Evolutionary conservation across 495 filamentous ascomycete genomes (phyloP).

Genomic region (Articulospora tetracladia): DNA sequence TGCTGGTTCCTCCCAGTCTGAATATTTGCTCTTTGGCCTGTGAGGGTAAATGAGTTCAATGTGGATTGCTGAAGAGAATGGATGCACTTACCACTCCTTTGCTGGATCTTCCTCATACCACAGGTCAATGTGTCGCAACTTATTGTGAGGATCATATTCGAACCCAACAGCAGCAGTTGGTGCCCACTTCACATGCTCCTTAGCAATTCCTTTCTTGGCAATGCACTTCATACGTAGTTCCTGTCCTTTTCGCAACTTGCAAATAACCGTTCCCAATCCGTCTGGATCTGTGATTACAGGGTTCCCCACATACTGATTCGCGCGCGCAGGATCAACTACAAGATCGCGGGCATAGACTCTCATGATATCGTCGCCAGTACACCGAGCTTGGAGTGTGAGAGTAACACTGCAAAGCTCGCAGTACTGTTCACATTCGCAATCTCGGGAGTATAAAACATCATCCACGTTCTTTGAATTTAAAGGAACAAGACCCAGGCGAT

Average conservation of each 20-base stretch:
- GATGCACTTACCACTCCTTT: conserved; percentile 76
- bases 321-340: conserved; percentile 54
- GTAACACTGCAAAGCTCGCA: conserved; percentile 87
- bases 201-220: conserved; percentile 97
- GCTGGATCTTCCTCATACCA: conserved; percentile 88
- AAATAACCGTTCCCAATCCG: conserved; percentile 74
- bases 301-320: conserved; percentile 73
- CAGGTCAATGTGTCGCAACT: conserved; percentile 79
- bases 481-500: conserved; percentile 89
- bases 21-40: conserved; percentile 84
- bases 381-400: conserved; percentile 77
- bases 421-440: conserved; percentile 92
- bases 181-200: conserved; percentile 98
- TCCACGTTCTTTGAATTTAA: conserved; percentile 82
- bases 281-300: conserved; percentile 85
- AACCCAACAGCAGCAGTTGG: conserved; percentile 90
- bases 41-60: conserved; percentile 9
- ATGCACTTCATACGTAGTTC: conserved; percentile 85
- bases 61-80: background rate
- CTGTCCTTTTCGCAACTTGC: conserved; percentile 83
- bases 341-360: conserved; percentile 87
- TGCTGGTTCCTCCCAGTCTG: conserved; percentile 78
- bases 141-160: conserved; percentile 97
- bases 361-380: conserved; percentile 78
- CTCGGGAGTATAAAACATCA: conserved; percentile 79